Base-by-base conservation (phyloP, 1,284 basidiomycete genomes). In the Volvariella volvacea region DNA sequence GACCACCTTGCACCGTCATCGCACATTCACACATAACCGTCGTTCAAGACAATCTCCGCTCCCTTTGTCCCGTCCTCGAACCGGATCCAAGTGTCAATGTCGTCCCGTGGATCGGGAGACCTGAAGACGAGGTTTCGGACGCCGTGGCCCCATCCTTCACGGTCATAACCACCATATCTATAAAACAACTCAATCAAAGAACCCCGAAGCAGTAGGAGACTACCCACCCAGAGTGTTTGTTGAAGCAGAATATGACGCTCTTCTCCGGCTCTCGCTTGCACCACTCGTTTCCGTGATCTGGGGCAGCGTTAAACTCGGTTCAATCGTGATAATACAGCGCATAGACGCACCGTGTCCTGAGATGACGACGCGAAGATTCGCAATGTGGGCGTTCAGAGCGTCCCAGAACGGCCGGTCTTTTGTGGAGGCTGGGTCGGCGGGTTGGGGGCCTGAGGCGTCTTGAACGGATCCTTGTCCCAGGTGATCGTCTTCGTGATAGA, bases 241-340 rank as follows among this genome's bases (percentile, higher is more conserved):
- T 67, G 50, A 85, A 86, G 55, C 83, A 86, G 60, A 84, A 84
- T 1, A 83, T 74, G 9, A 81, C 71, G 31, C 74, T 59, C 51
- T 78, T 76, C 1, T 65, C 68, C 1, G 71, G 71, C 52, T 84
- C 82, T 22, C 79, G 73, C 15, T 73, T 70, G 50, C 83, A 85
- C 82, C 83, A 86, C 58, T 85, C 82, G 46, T 84, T 72, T 1
- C 82, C 82, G 50, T 85, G 83, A 55, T 82, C 80, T 83, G 50
- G 17, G 28, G 40, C 9, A 46, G 28, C 3, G 15, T 38, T 30
- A 10, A 34, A 4, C 40, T 39, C 25, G 6, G 12, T 28, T 6
- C 19, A 17, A 42, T 28, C 8, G 45, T 19, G 39, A 12, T 40
- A 21, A 14, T 19, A 16, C n/a, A n/a, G n/a, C n/a, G n/a, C n/a